A percentile compares a stretch with the other conserved stretches of the same genome.
Conservation (phyloP, 441 rosid species). For the Raphanus hybrid region DNA sequence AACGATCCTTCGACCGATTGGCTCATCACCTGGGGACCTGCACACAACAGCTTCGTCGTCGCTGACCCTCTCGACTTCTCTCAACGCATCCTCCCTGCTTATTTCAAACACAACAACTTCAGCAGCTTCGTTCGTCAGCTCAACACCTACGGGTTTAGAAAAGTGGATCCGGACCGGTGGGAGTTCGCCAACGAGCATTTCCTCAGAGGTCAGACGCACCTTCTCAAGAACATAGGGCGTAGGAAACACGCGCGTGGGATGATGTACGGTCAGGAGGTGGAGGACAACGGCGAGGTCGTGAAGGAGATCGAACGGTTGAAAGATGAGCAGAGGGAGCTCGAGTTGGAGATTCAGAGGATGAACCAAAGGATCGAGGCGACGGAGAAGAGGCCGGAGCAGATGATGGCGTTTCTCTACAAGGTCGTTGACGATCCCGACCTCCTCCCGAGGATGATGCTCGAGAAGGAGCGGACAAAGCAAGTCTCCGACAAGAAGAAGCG, state of each 20-base stretch:
- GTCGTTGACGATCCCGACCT: conserved; percentile 81
- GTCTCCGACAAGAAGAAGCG: conserved; percentile 55
- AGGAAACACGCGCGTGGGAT: conserved; percentile 56
- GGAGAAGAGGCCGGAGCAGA: conserved; percentile 81
- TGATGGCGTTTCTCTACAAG: conserved; percentile 66
- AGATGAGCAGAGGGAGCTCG: conserved; percentile 69
- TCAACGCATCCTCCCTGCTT: conserved; percentile 65
- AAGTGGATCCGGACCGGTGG: conserved; percentile 77
- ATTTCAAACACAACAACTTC: conserved; percentile 90
- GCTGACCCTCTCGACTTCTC: conserved; percentile 74
- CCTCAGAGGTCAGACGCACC: conserved; percentile 63
- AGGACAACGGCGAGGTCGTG: conserved; percentile 61
- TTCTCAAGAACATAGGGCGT: conserved; percentile 58
- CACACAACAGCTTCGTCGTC: conserved; percentile 80
- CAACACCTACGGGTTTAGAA: conserved; percentile 76
- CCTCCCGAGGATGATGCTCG: conserved; percentile 69
- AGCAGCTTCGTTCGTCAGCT: conserved; percentile 90
- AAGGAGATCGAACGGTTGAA: conserved; percentile 75
- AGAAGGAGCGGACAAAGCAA: conserved; percentile 50
- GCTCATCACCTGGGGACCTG: conserved; percentile 71
- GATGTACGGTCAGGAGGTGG: conserved; percentile 50
- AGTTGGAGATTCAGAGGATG: conserved; percentile 69
- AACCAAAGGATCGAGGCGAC: conserved; percentile 72
- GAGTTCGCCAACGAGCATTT: conserved; percentile 79
- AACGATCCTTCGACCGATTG: conserved; percentile 68